phyloP scores from a whole-genome alignment of 768 basidiomycete genomes.

The Podaxis carcinomalis region DNA sequence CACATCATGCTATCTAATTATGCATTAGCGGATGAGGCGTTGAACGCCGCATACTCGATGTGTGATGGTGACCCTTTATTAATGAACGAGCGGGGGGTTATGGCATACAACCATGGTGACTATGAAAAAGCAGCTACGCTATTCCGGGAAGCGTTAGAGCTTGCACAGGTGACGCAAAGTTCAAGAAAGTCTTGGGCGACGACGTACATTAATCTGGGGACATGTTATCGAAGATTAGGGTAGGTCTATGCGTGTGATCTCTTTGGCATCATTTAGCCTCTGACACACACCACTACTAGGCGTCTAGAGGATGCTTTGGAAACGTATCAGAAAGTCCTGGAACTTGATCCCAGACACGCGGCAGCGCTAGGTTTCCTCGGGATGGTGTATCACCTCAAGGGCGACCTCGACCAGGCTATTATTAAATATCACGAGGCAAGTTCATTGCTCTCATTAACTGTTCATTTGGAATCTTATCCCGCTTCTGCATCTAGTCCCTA shows the following conservation, averaged over 20 bases:
- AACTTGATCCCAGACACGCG: constrained; percentile 81
- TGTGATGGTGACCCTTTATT: constrained; percentile 88
- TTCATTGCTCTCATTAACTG: constrained; percentile 15
- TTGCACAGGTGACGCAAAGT: constrained; percentile 81
- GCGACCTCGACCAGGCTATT: constrained; percentile 76
- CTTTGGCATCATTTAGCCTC: not conserved
- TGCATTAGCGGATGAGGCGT: constrained; percentile 79
- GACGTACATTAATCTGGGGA: constrained; percentile 91
- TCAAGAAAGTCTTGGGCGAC: constrained; percentile 83
- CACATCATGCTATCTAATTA: constrained; percentile 87
- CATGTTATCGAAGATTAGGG: constrained; percentile 80
- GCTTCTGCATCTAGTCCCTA: constrained; percentile 46
- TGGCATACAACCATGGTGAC: constrained; percentile 86
- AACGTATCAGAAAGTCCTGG: constrained; percentile 76
- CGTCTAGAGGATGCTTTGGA: constrained; percentile 61
- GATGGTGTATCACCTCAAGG: constrained; percentile 78
- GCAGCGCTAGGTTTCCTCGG: constrained; percentile 84
- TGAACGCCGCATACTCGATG: constrained; percentile 75
- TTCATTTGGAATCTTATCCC: not conserved
- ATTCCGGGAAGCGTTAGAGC: constrained; percentile 73
- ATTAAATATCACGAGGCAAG: constrained; percentile 87
- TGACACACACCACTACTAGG: constrained; percentile 19
- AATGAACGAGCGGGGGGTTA: constrained; percentile 89
- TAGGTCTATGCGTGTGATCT: constrained; percentile 27
- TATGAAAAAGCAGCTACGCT: constrained; percentile 66